Evolutionary conservation across 2,329 filamentous ascomycete genomes (phyloP).

Genomic region (Scedosporium aurantiacum): DNA sequence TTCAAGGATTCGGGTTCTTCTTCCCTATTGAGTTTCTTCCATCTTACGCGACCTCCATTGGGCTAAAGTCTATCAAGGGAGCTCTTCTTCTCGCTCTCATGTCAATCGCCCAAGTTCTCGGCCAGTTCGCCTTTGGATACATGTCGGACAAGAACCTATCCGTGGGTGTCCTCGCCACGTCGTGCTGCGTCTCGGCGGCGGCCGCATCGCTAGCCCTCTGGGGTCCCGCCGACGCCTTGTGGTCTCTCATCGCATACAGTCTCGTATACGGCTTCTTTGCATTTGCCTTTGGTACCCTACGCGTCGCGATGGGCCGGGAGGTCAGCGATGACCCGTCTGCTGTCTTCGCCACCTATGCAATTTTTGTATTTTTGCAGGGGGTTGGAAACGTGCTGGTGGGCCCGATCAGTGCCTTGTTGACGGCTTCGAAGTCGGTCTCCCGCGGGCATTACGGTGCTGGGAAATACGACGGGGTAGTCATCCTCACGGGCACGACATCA

Average conservation of each 20-base stretch:
- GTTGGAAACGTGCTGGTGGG: constrained; percentile 20
- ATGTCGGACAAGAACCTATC: constrained; percentile 31
- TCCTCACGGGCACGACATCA: constrained; percentile 10
- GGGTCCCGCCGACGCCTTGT: constrained; percentile 34
- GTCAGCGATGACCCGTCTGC: constrained; percentile 17
- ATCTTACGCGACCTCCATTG: constrained; percentile 15
- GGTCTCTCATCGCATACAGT: constrained; percentile 35
- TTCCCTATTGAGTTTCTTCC: not conserved
- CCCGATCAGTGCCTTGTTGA: constrained; percentile 16
- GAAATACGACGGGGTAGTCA: constrained; percentile 10
- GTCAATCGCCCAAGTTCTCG: constrained; percentile 35
- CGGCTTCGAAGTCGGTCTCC: not conserved
- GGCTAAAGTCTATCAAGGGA: constrained; percentile 11
- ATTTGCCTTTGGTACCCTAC: constrained; percentile 11
- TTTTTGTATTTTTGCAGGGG: constrained; percentile 20
- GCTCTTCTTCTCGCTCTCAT: constrained; percentile 38
- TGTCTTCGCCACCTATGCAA: constrained; percentile 15
- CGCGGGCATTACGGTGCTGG: constrained; percentile 8
- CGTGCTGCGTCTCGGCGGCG: not conserved
- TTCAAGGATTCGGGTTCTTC: not conserved
- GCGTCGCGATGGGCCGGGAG: constrained; percentile 18
- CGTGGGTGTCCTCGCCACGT: constrained; percentile 13
- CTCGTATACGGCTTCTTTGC: constrained; percentile 37
- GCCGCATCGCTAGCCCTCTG: constrained; percentile 38
- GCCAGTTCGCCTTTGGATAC: constrained; percentile 37